A percentile compares a stretch with the other conserved stretches of the same genome.
phyloP scores from a whole-genome alignment of 2,329 filamentous ascomycete species.

The Alternaria tenuissima region DNA sequence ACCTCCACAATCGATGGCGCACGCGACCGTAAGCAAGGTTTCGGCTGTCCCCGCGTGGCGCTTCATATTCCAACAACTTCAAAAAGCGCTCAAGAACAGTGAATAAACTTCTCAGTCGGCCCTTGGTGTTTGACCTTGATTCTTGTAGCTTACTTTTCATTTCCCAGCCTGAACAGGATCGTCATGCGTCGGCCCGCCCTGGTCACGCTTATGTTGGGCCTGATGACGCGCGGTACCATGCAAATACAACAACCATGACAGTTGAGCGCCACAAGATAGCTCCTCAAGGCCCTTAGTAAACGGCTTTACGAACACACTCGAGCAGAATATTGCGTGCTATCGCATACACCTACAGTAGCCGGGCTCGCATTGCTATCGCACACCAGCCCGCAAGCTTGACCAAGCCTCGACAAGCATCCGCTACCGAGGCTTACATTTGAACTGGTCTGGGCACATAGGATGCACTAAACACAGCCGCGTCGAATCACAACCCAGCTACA shows the following conservation, averaged over 20 bases:
- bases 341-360: not conserved
- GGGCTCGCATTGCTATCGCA: not conserved
- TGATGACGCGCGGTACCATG: not conserved
- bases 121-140: not conserved
- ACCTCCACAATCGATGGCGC: conserved; percentile 20
- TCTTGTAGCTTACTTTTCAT: not conserved
- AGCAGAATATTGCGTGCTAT: not conserved
- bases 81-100: not conserved
- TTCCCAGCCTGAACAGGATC: not conserved
- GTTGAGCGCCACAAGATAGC: not conserved
- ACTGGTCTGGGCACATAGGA: not conserved
- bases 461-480: conserved; percentile 4
- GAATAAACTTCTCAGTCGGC: not conserved
- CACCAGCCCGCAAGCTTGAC: conserved; percentile 5
- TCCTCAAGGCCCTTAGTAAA: not conserved
- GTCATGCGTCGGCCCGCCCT: not conserved
- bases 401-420: conserved; percentile 30
- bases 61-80: not conserved
- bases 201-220: not conserved
- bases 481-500: conserved; percentile 13
- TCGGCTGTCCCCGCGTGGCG: conserved; percentile 3
- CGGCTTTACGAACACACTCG: not conserved
- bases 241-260: not conserved
- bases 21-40: not conserved
- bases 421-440: conserved; percentile 22